Evolutionary conservation across 169 alveolate species (phyloP).

Genomic region (Eimeria mitis): DNA sequence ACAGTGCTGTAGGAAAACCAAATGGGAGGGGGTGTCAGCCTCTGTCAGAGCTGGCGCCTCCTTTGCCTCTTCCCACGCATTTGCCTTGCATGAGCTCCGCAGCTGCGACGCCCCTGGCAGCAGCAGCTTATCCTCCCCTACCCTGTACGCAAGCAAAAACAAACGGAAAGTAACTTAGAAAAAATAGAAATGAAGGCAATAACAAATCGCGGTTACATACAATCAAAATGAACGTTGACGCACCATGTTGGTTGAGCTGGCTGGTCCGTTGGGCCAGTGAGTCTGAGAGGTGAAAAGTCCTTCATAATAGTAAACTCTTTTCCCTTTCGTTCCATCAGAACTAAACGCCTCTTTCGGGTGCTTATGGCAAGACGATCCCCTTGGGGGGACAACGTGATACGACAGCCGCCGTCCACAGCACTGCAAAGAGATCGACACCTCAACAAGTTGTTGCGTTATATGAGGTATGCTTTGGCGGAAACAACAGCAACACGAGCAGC

Average conservation of each 20-base stretch:
- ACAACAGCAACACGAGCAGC: background rate
- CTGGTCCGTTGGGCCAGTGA: background rate
- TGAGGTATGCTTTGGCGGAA: background rate
- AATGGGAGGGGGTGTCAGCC: background rate
- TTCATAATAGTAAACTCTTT: background rate
- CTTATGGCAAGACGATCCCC: constrained; percentile 38
- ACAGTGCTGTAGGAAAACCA: constrained; percentile 15
- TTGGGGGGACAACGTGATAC: constrained; percentile 37
- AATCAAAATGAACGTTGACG: background rate
- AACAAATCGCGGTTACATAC: no score
- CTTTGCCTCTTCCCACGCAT: constrained; percentile 55
- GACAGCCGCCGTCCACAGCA: constrained; percentile 42
- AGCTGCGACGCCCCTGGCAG: constrained; percentile 58
- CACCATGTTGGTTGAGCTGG: constrained; percentile 54
- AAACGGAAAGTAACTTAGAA: background rate
- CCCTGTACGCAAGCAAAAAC: background rate
- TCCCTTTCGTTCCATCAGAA: background rate
- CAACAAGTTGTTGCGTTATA: background rate
- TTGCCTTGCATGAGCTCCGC: background rate
- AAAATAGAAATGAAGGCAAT: background rate
- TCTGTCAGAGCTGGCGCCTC: constrained; percentile 32
- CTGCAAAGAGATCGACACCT: background rate
- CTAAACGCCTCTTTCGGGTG: constrained; percentile 64
- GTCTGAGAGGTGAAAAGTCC: constrained; percentile 36
- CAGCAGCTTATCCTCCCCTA: constrained; percentile 31